Evolutionary conservation across 192 early-diverging fungal genomes (phyloP), one percentile per base, ranked within the genome.

Genomic region (Fimicolochytrium jonesii): DNA sequence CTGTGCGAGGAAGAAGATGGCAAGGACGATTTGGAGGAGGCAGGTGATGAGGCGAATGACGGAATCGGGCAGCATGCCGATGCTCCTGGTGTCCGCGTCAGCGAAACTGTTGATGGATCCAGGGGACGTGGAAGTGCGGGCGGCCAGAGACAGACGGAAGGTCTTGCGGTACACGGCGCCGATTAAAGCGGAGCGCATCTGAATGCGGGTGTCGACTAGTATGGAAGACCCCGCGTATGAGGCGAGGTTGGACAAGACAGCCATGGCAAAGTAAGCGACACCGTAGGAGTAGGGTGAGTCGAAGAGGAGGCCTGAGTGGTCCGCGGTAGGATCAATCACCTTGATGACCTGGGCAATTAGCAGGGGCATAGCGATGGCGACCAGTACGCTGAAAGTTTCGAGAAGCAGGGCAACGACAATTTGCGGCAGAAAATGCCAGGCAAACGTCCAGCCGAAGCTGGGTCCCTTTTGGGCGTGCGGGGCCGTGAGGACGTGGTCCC

Each of bases 111-210:
- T 55, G 53, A 55, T 30, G 15, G 31, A n/a, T 2, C 53, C 53
- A n/a, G 53, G n/a, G n/a, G 13, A 17, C 13, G 22, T 22, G 53
- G 31, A 6, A 2, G 15, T 58, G 22, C 63, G 61, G 13, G 68
- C 56, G 9, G 39, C 35, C 5, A 56, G 29, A 6, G 67, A 67
- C 31, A 74, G 59, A 10, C 29, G 33, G n/a, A 74, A 36, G n/a
- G 39, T 18, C 41, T 74, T 74, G 18, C 47, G 41, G 52, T 65
- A 74, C 11, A 74, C 64, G 34, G 67, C 67, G 35, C 32, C 52
- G 13, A 51, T 45, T 6, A 74, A 5, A 6, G 30, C 29, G 11
- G 64, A 57, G 22, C 41, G 31, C 3, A 33, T 33, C 10, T 36
- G 18, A 34, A 55, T 55, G 18, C 36, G 29, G 4, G 36, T 15